phyloP scores from a whole-genome alignment of 148 eudicot species.

The Fagopyrum homotropicum region DNA sequence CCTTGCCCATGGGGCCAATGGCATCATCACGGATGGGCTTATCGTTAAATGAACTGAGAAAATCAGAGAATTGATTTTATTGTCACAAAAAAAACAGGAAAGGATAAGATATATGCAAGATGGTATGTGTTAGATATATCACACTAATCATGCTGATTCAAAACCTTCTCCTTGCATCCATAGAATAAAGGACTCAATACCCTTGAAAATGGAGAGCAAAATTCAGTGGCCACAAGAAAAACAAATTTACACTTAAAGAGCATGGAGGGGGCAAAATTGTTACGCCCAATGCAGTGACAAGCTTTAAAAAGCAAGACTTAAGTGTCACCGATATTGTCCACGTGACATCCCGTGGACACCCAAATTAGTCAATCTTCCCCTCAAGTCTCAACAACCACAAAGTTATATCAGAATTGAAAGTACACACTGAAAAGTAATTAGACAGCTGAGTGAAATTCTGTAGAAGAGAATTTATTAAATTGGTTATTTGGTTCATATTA shows the following conservation, averaged over 20 bases:
- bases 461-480: neutral
- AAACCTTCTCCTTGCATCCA: neutral
- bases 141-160: neutral
- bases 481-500: neutral
- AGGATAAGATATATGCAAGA: neutral
- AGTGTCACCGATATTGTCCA: neutral
- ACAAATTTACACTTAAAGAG: neutral
- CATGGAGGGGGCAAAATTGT: neutral
- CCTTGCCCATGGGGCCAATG: slow-evolving; percentile 65
- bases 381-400: neutral
- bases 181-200: neutral
- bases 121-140: neutral
- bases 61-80: neutral
- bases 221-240: neutral
- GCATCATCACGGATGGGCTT: slow-evolving; percentile 63
- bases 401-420: neutral
- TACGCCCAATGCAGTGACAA: neutral
- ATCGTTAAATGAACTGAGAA: slow-evolving; percentile 72
- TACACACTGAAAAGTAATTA: neutral
- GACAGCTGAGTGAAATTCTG: neutral
- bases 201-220: neutral
- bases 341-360: neutral
- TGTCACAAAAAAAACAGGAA: neutral
- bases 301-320: neutral
- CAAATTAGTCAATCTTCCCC: neutral